phyloP scores from a whole-genome alignment of 106 monocot species.

The Hemerocallis citrina region DNA sequence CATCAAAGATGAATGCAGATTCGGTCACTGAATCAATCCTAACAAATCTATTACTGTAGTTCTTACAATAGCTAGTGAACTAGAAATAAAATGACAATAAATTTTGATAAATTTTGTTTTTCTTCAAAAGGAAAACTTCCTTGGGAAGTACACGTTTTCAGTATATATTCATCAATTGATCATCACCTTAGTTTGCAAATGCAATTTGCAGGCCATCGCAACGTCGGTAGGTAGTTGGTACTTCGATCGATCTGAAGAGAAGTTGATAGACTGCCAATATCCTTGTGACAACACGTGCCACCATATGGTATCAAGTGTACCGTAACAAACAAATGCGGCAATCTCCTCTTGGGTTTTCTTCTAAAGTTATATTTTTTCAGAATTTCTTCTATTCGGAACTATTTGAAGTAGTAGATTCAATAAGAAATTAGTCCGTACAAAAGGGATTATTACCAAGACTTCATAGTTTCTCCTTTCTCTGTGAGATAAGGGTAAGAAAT shows the following conservation, averaged over 20 bases:
- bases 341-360: no score
- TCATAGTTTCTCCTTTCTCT: background rate
- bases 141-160: no score
- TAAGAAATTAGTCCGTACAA: background rate
- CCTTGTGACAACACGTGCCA: constrained; percentile 60
- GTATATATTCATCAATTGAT: no score
- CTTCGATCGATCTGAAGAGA: constrained; percentile 34
- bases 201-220: constrained; percentile 42
- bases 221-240: constrained; percentile 58
- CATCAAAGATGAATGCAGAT: no score
- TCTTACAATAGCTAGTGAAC: no score
- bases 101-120: no score
- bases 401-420: background rate
- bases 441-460: background rate
- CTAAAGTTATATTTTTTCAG: background rate
- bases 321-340: background rate
- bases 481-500: background rate
- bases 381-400: background rate
- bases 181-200: background rate
- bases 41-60: no score
- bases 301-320: constrained; percentile 19
- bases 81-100: no score
- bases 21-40: no score
- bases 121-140: no score
- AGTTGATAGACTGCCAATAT: constrained; percentile 62